These are phyloP conservation scores for Actinidia arguta DNA, from an alignment of 179 eudicot species.

Conservation along the genomic window DNA sequence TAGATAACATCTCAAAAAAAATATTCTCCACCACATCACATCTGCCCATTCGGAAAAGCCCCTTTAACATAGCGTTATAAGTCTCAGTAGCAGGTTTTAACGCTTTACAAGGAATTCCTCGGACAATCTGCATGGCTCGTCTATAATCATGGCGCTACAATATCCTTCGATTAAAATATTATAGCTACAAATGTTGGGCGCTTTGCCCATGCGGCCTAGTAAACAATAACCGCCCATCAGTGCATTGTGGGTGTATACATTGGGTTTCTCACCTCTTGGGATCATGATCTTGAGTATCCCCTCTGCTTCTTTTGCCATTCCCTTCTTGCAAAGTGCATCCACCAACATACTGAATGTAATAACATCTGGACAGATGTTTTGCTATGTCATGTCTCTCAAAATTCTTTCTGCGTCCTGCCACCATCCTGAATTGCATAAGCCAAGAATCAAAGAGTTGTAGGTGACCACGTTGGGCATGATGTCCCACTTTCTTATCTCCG, in stretches of 20 bases:
- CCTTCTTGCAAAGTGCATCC: neutral
- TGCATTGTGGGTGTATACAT: neutral
- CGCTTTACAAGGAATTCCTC: neutral
- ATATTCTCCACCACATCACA: neutral
- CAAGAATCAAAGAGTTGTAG: constrained; percentile 1
- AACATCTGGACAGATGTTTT: neutral
- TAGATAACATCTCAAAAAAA: constrained; percentile 1
- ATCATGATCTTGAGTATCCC: neutral
- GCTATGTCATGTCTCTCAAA: neutral
- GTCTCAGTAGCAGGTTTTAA: neutral
- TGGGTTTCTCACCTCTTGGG: neutral
- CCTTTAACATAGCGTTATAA: neutral
- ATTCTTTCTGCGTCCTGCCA: neutral
- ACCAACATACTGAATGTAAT: neutral
- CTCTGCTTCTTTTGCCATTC: constrained; percentile 2
- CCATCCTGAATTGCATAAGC: neutral
- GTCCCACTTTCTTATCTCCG: neutral
- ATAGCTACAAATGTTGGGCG: neutral
- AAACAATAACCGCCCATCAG: neutral
- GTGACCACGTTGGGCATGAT: neutral
- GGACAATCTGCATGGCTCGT: constrained; percentile 1
- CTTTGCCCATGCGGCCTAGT: neutral
- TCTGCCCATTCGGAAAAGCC: neutral
- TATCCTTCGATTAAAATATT: neutral
- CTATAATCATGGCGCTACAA: neutral